These are phyloP conservation scores for Seiridium unicorne DNA, from an alignment of 2,329 filamentous ascomycete species.

Conservation along the genomic window DNA sequence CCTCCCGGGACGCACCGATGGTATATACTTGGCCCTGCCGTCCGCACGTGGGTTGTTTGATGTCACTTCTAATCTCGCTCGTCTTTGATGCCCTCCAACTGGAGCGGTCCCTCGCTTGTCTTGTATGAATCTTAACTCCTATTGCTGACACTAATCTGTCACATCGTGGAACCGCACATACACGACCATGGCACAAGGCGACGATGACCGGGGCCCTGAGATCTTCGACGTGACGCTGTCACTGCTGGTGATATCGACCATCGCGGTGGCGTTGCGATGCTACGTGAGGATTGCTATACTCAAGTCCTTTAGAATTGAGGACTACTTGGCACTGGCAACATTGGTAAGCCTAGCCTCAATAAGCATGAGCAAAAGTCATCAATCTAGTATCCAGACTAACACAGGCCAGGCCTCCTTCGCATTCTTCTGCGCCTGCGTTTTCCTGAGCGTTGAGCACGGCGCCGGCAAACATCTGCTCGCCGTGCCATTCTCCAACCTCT, in stretches of 20 bases:
- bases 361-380: no score
- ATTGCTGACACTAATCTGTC: not conserved
- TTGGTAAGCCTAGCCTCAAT: slow-evolving; percentile 13
- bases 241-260: slow-evolving; percentile 3
- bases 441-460: slow-evolving; percentile 19
- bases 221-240: slow-evolving; percentile 14
- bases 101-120: not conserved
- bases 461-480: slow-evolving; percentile 17
- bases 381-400: no score
- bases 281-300: slow-evolving; percentile 22
- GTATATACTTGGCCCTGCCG: not conserved
- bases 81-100: not conserved
- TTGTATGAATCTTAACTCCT: not conserved
- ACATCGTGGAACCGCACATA: not conserved
- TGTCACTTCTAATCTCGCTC: not conserved
- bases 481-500: slow-evolving; percentile 17
- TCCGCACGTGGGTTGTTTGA: not conserved
- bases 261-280: slow-evolving; percentile 23
- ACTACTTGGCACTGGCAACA: slow-evolving; percentile 21
- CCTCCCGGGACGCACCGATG: not conserved
- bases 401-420: slow-evolving; percentile 16
- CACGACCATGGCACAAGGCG: not conserved
- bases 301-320: slow-evolving; percentile 22
- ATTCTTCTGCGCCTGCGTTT: slow-evolving; percentile 15
- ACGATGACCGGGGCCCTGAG: slow-evolving; percentile 21